Evolutionary conservation across 495 filamentous ascomycete genomes (phyloP).

Genomic region (Xanthoparmelia taractica): DNA sequence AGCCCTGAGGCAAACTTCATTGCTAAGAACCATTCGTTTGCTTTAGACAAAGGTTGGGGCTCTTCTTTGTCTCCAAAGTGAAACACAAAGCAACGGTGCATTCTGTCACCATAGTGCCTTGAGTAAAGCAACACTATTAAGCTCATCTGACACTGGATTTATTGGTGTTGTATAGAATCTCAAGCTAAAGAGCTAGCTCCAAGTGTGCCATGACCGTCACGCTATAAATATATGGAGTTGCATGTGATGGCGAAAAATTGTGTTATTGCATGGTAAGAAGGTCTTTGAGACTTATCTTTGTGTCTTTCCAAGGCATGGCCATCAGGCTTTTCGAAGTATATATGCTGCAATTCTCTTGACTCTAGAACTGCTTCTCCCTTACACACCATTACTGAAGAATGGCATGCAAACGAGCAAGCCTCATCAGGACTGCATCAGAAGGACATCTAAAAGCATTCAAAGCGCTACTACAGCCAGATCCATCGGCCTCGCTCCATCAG

Average conservation of each 20-base stretch:
- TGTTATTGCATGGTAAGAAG: not conserved
- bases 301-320: not conserved
- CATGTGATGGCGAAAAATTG: not conserved
- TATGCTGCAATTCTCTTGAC: not conserved
- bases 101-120: not conserved
- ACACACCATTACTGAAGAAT: not conserved
- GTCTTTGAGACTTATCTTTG: not conserved
- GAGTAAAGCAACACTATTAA: too few relatives aligned
- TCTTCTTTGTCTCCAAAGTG: not conserved
- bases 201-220: not conserved
- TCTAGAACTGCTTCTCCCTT: not conserved
- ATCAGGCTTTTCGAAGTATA: not conserved
- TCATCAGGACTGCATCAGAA: not conserved
- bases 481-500: not conserved
- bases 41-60: not conserved
- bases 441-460: not conserved
- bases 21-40: not conserved
- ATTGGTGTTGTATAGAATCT: not conserved
- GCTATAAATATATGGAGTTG: conserved; percentile 1
- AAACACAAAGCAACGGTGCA: not conserved
- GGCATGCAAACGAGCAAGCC: not conserved
- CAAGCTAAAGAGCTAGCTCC: not conserved
- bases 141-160: not conserved
- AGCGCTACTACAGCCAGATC: not conserved
- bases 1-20: not conserved